Evolutionary conservation across 2,329 filamentous ascomycete genomes (phyloP).

Genomic region (Neonectria neomacrospora): DNA sequence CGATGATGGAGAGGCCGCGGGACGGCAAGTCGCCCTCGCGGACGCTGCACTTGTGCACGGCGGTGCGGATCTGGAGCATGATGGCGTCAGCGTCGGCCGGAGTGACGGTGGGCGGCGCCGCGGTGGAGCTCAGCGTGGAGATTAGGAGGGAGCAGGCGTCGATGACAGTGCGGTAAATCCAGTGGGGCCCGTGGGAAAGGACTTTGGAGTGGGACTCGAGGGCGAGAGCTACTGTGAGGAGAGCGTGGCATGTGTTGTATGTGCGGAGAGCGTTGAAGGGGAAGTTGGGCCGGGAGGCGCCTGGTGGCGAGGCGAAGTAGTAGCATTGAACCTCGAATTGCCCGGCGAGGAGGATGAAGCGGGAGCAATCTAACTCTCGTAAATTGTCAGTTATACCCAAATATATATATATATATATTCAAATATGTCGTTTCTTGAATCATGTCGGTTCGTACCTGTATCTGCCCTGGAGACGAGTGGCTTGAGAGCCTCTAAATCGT

Average conservation of each 20-base stretch:
- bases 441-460: constrained; percentile 51
- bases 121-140: constrained; percentile 59
- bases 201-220: constrained; percentile 55
- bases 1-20: constrained; percentile 58
- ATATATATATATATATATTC: no score
- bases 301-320: constrained; percentile 60
- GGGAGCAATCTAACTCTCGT: constrained; percentile 55
- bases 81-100: constrained; percentile 46
- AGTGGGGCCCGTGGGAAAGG: constrained; percentile 61
- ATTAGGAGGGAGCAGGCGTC: constrained; percentile 59
- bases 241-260: constrained; percentile 59
- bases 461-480: constrained; percentile 58
- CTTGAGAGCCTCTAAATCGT: constrained; percentile 62
- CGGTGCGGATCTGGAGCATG: constrained; percentile 48
- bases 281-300: constrained; percentile 51
- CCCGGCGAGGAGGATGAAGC: constrained; percentile 60
- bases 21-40: constrained; percentile 61
- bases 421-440: neutral
- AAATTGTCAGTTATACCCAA: neutral
- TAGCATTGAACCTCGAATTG: constrained; percentile 65
- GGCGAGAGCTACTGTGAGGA: constrained; percentile 56
- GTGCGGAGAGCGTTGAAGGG: constrained; percentile 58
- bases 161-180: constrained; percentile 59
- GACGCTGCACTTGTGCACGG: constrained; percentile 57
- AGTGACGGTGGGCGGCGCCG: constrained; percentile 47